Base-by-base conservation (phyloP, 176 grass and related monocot species). In the Aegilops bicornis region DNA sequence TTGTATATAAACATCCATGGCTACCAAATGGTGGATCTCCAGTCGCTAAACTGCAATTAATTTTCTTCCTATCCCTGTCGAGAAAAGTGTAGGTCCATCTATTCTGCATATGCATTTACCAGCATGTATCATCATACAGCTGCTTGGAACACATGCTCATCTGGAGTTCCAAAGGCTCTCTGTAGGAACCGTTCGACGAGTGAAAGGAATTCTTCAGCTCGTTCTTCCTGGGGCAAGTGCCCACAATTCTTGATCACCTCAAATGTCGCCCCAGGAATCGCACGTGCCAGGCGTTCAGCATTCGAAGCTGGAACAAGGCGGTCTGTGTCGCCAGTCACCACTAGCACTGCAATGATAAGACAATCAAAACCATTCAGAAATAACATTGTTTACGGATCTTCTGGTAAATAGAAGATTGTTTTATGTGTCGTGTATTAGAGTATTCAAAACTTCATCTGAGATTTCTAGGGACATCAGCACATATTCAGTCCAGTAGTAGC, bases 191-290 rank as follows among this genome's bases (percentile, higher is more conserved):
- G 82, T 48, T 90, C 86, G 22, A 98, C 20, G 7, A 92, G 61
- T 24, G 80, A 79, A 54, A 96, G 80, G 56, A 96, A 98, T 79
- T 94, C 94, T 84, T 94, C 89, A 32, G 85, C 88, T 83, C 31
- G 89, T 83, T 98, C 94, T 64, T 98, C 97, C n/a, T 94, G 97
- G 24, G 97, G 97, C 52, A 98, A 91, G 79, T 98, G 94, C 3
- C 97, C 97, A 27, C 88, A 98, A 11, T 89, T 84, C 79, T 94
- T 94, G 33, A 96, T 92, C 82, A 91, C 76, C 86, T 94, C 90
- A 84, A 98, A 92, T 31, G 3, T 64, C 11, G 94, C 93, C 68
- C 90, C 82, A 30, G 92, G 89, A 64, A 98, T 92, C 3, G 83
- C 80, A 4, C 61, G 71, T 4, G 97, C 91, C 30, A 98, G 29